Conservation (phyloP, 306 rosid genomes). For the Rosa lucieae region DNA sequence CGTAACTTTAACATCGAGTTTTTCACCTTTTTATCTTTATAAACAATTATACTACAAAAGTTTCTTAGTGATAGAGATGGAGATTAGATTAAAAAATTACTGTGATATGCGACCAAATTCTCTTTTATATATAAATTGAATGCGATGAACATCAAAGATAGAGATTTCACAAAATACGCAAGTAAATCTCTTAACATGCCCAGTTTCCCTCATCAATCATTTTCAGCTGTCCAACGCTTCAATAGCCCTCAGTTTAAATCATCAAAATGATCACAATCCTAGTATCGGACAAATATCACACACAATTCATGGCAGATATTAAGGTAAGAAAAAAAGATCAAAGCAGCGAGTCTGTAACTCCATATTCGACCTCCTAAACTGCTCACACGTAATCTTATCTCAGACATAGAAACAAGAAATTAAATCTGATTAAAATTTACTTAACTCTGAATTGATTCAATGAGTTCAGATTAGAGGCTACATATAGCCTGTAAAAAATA, state of each 20-base stretch:
- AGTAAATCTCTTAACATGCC: background rate
- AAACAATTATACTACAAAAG: no score
- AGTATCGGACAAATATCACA: no score
- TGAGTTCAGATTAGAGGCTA: background rate
- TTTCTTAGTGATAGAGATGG: no score
- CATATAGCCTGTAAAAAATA: background rate
- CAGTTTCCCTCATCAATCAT: background rate
- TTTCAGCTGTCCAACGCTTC: background rate
- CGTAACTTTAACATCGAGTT: no score
- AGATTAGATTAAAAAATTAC: no score
- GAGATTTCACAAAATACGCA: background rate
- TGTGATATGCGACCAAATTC: no score
- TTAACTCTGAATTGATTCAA: background rate
- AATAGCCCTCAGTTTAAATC: background rate
- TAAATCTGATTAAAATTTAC: background rate
- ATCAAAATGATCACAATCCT: constrained; percentile 1
- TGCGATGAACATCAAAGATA: background rate
- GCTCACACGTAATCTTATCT: constrained; percentile 8
- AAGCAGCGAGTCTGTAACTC: background rate
- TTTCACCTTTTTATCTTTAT: no score
- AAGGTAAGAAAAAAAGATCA: background rate
- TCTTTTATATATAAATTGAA: background rate
- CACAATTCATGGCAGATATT: background rate
- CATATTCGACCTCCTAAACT: background rate
- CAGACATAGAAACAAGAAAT: background rate